phyloP scores from a whole-genome alignment of 1,284 basidiomycete genomes.

The Cryptococcus sp. region DNA sequence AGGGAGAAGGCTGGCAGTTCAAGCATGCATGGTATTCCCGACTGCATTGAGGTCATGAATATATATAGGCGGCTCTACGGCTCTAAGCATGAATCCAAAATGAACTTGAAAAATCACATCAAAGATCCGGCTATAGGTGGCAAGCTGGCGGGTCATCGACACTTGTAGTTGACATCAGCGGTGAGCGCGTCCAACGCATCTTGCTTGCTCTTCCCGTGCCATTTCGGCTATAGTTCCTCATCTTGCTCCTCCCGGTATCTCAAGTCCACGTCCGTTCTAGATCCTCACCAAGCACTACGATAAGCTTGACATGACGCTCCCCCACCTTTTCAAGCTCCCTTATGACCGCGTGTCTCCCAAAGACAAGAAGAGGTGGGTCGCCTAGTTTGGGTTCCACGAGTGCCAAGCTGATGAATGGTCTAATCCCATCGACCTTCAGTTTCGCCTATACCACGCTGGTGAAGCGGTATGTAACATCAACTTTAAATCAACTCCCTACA shows the following conservation, averaged over 20 bases:
- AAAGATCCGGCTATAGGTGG: too few species aligned
- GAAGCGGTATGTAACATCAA: constrained; percentile 24
- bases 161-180: too few species aligned
- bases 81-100: too few species aligned
- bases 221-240: background rate
- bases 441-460: constrained; percentile 42
- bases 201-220: too few species aligned
- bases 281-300: background rate
- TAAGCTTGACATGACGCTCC: constrained; percentile 10
- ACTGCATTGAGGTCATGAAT: too few species aligned
- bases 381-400: background rate
- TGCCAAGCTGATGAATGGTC: background rate
- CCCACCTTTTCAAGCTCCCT: constrained; percentile 31
- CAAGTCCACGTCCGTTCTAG: too few species aligned
- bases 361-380: constrained; percentile 45
- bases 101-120: too few species aligned
- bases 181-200: too few species aligned
- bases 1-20: too few species aligned
- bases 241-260: background rate
- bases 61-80: too few species aligned
- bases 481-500: background rate
- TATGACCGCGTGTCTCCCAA: constrained; percentile 42
- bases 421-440: constrained; percentile 14
- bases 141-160: too few species aligned
- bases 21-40: too few species aligned